A percentile compares a stretch with the other conserved stretches of the same genome.
phyloP scores from a whole-genome alignment of 1,284 basidiomycete species.

The Melampsora americana region DNA sequence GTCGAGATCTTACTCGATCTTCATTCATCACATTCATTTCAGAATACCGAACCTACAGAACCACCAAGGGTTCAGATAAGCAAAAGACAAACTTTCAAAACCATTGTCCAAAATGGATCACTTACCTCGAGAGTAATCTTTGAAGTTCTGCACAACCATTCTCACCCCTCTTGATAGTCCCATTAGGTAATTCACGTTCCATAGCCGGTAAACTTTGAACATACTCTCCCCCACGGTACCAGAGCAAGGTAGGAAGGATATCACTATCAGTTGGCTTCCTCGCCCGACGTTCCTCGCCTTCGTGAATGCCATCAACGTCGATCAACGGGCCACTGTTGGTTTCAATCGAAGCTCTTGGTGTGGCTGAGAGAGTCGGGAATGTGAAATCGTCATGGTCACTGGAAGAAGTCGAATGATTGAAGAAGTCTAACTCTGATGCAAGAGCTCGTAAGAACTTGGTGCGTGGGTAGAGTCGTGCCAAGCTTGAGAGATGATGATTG shows the following conservation, averaged over 20 bases:
- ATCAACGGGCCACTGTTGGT: background rate
- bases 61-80: too few relatives aligned
- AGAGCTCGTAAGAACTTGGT: conserved; percentile 75
- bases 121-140: conserved; percentile 27
- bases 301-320: background rate
- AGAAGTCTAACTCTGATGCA: conserved; percentile 73
- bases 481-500: conserved; percentile 65
- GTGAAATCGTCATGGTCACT: conserved; percentile 58
- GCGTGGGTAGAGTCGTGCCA: conserved; percentile 67
- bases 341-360: background rate
- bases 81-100: too few relatives aligned
- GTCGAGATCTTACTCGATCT: too few relatives aligned
- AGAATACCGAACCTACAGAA: too few relatives aligned
- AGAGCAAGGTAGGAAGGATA: conserved; percentile 74
- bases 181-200: conserved; percentile 71
- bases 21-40: too few relatives aligned
- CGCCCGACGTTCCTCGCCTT: background rate
- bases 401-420: conserved; percentile 57
- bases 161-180: conserved; percentile 54
- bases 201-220: conserved; percentile 77
- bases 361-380: background rate
- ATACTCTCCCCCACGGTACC: conserved; percentile 75
- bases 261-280: conserved; percentile 61
- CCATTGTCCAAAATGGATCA: background rate
- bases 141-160: conserved; percentile 33